Percentiles rank a stretch among this genome's conserved stretches.
Conservation (phyloP, 2,329 filamentous ascomycete species). For the Purpureocillium lavendulum region DNA sequence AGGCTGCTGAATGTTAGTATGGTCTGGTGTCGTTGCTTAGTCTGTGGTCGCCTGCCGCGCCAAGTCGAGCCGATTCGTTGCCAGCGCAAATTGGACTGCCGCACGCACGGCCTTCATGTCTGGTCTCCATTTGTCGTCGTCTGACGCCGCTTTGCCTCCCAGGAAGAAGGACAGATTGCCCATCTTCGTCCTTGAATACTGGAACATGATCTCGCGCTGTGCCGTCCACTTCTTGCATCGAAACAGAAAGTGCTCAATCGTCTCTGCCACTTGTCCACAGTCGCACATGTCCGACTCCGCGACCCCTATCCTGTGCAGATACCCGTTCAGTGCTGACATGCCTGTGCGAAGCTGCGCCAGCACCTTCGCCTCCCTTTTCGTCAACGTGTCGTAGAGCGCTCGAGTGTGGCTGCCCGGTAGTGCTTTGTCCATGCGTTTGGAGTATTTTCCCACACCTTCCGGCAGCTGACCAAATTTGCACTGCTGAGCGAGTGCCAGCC, state of each 20-base stretch:
- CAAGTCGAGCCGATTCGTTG: neutral
- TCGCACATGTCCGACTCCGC: constrained; percentile 1
- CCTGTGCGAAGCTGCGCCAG: constrained; percentile 4
- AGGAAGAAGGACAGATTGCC: constrained; percentile 6
- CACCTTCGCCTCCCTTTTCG: neutral
- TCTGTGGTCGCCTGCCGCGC: neutral
- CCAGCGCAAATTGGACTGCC: constrained; percentile 3
- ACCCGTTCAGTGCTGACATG: constrained; percentile 1
- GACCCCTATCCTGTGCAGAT: constrained; percentile 1
- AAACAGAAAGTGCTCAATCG: constrained; percentile 2
- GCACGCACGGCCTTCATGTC: constrained; percentile 3
- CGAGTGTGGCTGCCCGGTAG: constrained; percentile 2
- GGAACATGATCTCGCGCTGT: neutral
- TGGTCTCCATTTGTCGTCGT: constrained; percentile 2
- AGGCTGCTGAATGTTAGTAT: constrained; percentile 5
- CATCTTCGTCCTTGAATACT: neutral
- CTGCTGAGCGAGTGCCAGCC: neutral
- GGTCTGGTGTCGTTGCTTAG: neutral
- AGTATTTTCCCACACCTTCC: constrained; percentile 2
- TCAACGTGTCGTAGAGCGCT: constrained; percentile 1
- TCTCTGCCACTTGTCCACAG: constrained; percentile 1
- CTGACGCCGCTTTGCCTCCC: constrained; percentile 2
- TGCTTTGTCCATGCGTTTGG: constrained; percentile 2
- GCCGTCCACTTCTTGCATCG: constrained; percentile 1
- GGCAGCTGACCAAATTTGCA: neutral